Percentiles rank a stretch among this genome's conserved stretches.
phyloP scores from a whole-genome alignment of 345 rosid species.

The Erysimum cheiranthoides region DNA sequence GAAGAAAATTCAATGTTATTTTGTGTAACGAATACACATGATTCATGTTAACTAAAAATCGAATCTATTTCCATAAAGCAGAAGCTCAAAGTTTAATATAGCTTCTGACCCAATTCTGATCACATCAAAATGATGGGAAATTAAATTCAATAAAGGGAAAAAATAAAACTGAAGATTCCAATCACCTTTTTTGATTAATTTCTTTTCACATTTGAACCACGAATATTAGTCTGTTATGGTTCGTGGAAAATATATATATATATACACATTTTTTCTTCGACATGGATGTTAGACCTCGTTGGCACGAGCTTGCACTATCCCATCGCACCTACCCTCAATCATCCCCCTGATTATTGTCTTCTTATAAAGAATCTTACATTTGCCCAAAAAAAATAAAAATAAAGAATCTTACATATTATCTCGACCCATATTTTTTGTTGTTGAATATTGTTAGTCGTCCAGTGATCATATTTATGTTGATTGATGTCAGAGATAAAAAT shows the following conservation, averaged over 20 bases:
- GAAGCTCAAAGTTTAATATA: conserved; percentile 26
- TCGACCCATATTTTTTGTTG: conserved; percentile 1
- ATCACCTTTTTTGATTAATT: conserved; percentile 31
- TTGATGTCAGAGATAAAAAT: neutral
- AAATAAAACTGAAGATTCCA: conserved; percentile 25
- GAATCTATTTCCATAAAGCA: conserved; percentile 8
- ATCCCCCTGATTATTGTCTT: conserved; percentile 6
- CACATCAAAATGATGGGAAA: conserved; percentile 34
- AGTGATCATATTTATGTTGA: conserved; percentile 3
- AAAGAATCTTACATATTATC: conserved; percentile 15
- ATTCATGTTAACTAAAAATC: neutral
- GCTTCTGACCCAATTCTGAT: conserved; percentile 16
- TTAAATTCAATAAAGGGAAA: conserved; percentile 8
- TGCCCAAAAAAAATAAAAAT: too few relatives aligned
- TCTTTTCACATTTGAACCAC: conserved; percentile 35
- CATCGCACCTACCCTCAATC: conserved; percentile 41
- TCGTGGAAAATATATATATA: conserved; percentile 17
- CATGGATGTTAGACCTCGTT: conserved; percentile 39
- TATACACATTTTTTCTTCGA: neutral
- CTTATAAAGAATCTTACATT: neutral
- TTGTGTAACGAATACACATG: conserved; percentile 21
- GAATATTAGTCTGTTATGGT: conserved; percentile 8
- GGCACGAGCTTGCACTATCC: conserved; percentile 39
- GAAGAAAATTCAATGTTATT: neutral
- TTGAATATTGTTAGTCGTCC: neutral